A percentile compares a stretch with the other conserved stretches of the same genome.
These are phyloP conservation scores for Mucor lusitanicus DNA, from an alignment of 371 early-diverging fungal species.

Conservation along the genomic window DNA sequence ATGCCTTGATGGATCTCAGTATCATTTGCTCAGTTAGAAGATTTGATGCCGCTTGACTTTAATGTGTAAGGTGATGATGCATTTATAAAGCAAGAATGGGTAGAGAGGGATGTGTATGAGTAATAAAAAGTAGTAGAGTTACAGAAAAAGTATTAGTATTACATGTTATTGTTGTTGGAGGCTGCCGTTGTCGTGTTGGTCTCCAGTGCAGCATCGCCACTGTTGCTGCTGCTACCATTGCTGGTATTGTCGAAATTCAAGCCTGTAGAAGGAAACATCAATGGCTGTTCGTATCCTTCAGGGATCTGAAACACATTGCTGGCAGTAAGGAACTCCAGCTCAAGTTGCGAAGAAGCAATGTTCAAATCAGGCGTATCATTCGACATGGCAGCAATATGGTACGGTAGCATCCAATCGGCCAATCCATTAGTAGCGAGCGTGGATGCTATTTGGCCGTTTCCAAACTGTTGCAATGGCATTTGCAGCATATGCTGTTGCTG, in stretches of 20 bases:
- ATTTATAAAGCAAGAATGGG: too few species aligned
- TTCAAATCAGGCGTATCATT: not conserved
- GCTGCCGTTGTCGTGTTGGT: not conserved
- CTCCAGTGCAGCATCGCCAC: not conserved
- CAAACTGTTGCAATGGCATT: not conserved
- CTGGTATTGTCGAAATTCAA: not conserved
- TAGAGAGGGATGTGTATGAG: not conserved
- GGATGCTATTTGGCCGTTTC: not conserved
- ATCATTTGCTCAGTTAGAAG: too few species aligned
- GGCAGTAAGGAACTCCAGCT: not conserved
- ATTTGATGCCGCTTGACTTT: too few species aligned
- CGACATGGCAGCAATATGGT: constrained; percentile 4
- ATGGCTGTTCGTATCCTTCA: constrained; percentile 17
- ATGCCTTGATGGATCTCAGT: too few species aligned
- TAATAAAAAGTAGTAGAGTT: not conserved
- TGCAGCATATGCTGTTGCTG: not conserved
- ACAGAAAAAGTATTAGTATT: not conserved
- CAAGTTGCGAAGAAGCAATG: not conserved
- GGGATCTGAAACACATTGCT: constrained; percentile 16
- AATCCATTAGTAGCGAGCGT: not conserved
- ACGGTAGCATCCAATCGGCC: constrained; percentile 11
- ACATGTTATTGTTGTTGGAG: not conserved
- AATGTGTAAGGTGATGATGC: too few species aligned
- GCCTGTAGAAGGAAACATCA: constrained; percentile 9
- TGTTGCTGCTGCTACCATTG: not conserved